These are phyloP conservation scores for Paramecium octaurelia DNA, from an alignment of 73 alveolate species.

Conservation along the genomic window DNA sequence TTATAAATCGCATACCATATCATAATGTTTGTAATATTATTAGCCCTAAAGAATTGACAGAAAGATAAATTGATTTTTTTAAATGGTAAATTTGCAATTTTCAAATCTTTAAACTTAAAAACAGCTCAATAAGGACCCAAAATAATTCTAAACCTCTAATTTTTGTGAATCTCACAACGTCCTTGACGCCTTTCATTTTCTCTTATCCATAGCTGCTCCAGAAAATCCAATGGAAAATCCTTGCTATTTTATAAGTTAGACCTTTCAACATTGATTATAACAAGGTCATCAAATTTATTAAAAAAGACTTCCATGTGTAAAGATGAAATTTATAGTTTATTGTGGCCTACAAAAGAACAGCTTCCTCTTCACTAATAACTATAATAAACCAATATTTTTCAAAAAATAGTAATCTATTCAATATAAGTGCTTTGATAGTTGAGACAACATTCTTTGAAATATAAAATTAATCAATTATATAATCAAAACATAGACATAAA, in stretches of 20 bases:
- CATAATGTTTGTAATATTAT: too few species aligned
- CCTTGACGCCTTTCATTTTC: slow-evolving; percentile 61
- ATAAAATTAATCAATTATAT: background rate
- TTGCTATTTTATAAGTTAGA: slow-evolving; percentile 47
- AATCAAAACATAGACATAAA: background rate
- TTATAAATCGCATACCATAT: too few species aligned
- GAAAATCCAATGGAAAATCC: slow-evolving; percentile 91
- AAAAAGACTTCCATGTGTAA: slow-evolving; percentile 62
- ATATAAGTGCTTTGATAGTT: background rate
- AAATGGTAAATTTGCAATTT: too few species aligned
- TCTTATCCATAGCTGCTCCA: slow-evolving; percentile 86
- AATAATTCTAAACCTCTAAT: slow-evolving; percentile 88
- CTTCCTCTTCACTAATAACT: slow-evolving; percentile 49
- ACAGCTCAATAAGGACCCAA: too few species aligned
- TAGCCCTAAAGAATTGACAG: too few species aligned
- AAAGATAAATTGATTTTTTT: too few species aligned
- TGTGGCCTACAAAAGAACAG: slow-evolving; percentile 68
- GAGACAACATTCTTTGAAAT: background rate
- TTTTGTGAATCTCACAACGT: slow-evolving; percentile 78
- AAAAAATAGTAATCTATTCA: background rate
- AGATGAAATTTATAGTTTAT: too few species aligned
- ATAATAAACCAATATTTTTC: slow-evolving; percentile 28
- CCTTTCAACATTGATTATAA: slow-evolving; percentile 82
- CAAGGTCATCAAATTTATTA: slow-evolving; percentile 85
- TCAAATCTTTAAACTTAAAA: too few species aligned